A percentile compares a stretch with the other conserved stretches of the same genome.
These are phyloP conservation scores for Nannochloris sp. DNA, from an alignment of 139 green algal genomes.

Conservation along the genomic window DNA sequence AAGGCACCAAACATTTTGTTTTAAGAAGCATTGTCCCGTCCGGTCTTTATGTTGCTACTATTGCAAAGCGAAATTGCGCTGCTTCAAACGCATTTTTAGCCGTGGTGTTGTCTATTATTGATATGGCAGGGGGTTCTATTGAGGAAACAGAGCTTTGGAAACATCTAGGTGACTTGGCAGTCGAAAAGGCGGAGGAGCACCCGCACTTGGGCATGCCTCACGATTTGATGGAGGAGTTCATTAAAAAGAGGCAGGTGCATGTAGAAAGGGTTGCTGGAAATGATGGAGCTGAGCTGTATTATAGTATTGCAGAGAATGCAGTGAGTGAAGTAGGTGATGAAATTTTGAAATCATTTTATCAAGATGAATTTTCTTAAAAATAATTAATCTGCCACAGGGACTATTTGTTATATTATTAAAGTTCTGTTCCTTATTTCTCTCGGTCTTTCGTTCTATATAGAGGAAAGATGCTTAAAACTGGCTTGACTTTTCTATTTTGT, in stretches of 20 bases:
- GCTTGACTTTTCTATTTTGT: too few species aligned
- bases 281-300: slow-evolving; percentile 1
- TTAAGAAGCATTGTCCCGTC: slow-evolving; percentile 16
- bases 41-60: not conserved
- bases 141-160: slow-evolving; percentile 13
- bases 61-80: not conserved
- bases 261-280: slow-evolving; percentile 4
- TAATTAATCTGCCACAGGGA: too few species aligned
- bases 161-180: slow-evolving; percentile 17
- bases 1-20: slow-evolving; percentile 27
- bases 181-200: slow-evolving; percentile 2
- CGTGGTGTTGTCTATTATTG: slow-evolving; percentile 20
- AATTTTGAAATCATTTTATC: not conserved
- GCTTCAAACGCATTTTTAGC: slow-evolving; percentile 10
- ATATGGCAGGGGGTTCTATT: slow-evolving; percentile 18
- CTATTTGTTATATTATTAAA: too few species aligned
- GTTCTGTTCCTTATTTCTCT: too few species aligned
- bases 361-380: too few species aligned
- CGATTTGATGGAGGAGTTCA: slow-evolving; percentile 12
- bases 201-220: slow-evolving; percentile 5
- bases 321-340: not conserved
- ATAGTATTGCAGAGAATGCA: slow-evolving; percentile 16
- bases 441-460: too few species aligned
- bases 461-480: too few species aligned
- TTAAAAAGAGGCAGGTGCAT: slow-evolving; percentile 16